These are phyloP conservation scores for Wickerhamiella dianesei DNA, from an alignment of 805 yeast genomes.

Conservation along the genomic window DNA sequence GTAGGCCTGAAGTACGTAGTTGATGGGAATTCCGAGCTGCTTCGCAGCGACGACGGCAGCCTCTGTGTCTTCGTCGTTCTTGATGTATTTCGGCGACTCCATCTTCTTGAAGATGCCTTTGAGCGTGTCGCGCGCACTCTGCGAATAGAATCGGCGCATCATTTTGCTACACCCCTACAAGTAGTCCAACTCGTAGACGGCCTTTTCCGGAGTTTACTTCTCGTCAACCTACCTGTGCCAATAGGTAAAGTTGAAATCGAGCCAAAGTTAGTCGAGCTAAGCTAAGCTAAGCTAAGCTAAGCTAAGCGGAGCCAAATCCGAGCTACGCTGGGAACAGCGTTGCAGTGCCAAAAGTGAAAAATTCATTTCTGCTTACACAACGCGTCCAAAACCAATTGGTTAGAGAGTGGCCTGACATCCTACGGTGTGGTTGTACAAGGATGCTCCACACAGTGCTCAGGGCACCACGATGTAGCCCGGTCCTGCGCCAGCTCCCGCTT, in stretches of 20 bases:
- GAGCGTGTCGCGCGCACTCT: constrained; percentile 20
- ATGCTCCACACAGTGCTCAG: background rate
- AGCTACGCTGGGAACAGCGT: too few species aligned
- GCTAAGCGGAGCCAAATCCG: too few species aligned
- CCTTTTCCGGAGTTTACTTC: too few species aligned
- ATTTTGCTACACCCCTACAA: too few species aligned
- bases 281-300: too few species aligned
- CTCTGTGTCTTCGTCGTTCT: constrained; percentile 19
- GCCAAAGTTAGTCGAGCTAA: too few species aligned
- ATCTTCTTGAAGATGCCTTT: constrained; percentile 23
- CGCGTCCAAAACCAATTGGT: background rate
- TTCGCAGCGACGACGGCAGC: constrained; percentile 22
- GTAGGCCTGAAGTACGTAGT: constrained; percentile 19
- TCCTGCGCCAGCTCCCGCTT: background rate
- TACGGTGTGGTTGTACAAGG: too few species aligned
- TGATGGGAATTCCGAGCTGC: constrained; percentile 21
- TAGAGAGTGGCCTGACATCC: background rate
- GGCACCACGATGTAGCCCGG: background rate
- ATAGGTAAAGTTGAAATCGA: too few species aligned
- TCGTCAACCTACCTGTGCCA: too few species aligned
- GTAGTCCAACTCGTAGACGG: too few species aligned
- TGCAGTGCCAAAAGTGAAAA: constrained; percentile 1
- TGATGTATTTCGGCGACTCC: constrained; percentile 19
- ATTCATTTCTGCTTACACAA: background rate
- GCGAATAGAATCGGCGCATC: constrained; percentile 8